Base-by-base conservation (phyloP, 371 early-diverging fungal genomes). In the Mortierella sp. region DNA sequence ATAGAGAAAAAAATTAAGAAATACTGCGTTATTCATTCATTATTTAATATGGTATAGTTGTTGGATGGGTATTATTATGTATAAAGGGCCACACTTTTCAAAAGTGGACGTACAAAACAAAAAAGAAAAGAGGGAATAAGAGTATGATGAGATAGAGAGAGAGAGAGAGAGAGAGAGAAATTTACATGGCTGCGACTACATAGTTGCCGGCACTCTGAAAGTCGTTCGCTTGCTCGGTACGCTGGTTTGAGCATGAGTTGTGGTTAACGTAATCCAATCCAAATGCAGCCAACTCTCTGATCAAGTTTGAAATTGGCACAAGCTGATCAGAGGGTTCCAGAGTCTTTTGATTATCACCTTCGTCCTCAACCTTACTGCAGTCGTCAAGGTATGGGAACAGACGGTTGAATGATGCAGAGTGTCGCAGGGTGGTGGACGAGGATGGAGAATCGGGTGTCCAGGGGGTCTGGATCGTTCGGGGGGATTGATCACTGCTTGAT, bases 381-480 rank as follows among this genome's bases (percentile, higher is more conserved):
- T 15, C 41, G 38, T 45, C 33, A 19, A 61, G n/a, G 5, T 45
- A 55, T 47, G 33, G 63, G 50, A 58, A 55, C 1, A 55, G 10
- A 19, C 47, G 63, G 48, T 60, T 41, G 41, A 60, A 70, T 3
- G 70, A 70, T 11, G 38, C 57, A 13, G 82, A 76, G 41, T 64
- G 63, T 21, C 72, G 61, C 32, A 71, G 32, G 10, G 62, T 28
- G n/a, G 68, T 58, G 2, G 76, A 72, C 19, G 67, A 59, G 9
- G 70, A 57, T 9, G 76, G 63, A 4, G 76, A 67, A 38, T 53
- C 69, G 0, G 81, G 81, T 3, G 75, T 70, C 57, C 70, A 57
- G 15, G 79, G 69, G 19, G 65, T 45, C 15, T 52, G 76, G 21
- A 36, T 21, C 1, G 69, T 63, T 13, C 21, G 47, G 13, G 70